phyloP scores from a whole-genome alignment of 2,329 filamentous ascomycete species.

The Cryphonectria carpinicola region DNA sequence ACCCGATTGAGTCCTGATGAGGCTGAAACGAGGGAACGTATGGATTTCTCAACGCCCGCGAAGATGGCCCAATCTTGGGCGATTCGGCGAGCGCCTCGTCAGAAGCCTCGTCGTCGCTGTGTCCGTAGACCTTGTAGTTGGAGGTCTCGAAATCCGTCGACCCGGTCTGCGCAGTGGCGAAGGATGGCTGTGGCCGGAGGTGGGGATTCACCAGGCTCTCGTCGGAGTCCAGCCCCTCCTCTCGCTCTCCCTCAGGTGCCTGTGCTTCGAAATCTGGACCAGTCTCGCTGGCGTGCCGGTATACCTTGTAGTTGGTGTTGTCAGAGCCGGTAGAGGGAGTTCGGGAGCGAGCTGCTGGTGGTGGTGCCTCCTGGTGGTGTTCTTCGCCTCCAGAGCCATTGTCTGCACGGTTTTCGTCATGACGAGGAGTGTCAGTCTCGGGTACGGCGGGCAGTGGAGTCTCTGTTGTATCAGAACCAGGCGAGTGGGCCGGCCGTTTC shows the following conservation, averaged over 20 bases:
- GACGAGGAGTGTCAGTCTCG: constrained; percentile 39
- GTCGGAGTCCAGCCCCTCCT: constrained; percentile 4
- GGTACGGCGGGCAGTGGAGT: constrained; percentile 39
- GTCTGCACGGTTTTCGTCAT: constrained; percentile 17
- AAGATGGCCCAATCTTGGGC: constrained; percentile 7
- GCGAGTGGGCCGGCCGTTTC: constrained; percentile 40
- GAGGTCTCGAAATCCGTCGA: constrained; percentile 55
- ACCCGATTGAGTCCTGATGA: constrained; percentile 24
- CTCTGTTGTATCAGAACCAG: constrained; percentile 34
- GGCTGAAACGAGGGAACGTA: constrained; percentile 22
- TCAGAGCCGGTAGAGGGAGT: constrained; percentile 50
- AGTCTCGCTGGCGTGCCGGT: constrained; percentile 42
- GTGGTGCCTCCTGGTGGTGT: constrained; percentile 41
- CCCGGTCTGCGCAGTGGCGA: constrained; percentile 43
- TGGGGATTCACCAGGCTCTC: constrained; percentile 19
- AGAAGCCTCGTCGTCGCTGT: constrained; percentile 38
- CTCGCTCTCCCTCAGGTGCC: constrained; percentile 3
- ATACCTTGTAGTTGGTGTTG: constrained; percentile 52
- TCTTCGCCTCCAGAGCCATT: constrained; percentile 17
- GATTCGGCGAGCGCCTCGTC: constrained; percentile 20
- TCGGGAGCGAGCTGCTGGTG: constrained; percentile 37
- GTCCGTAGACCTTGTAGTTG: constrained; percentile 59
- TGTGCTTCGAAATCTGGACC: constrained; percentile 13
- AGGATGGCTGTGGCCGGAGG: constrained; percentile 42
- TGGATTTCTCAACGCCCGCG: constrained; percentile 17